Percentiles rank a stretch among this genome's conserved stretches.
phyloP scores from a whole-genome alignment of 78 protist genomes.

The Mantamonas sphyraenae region DNA sequence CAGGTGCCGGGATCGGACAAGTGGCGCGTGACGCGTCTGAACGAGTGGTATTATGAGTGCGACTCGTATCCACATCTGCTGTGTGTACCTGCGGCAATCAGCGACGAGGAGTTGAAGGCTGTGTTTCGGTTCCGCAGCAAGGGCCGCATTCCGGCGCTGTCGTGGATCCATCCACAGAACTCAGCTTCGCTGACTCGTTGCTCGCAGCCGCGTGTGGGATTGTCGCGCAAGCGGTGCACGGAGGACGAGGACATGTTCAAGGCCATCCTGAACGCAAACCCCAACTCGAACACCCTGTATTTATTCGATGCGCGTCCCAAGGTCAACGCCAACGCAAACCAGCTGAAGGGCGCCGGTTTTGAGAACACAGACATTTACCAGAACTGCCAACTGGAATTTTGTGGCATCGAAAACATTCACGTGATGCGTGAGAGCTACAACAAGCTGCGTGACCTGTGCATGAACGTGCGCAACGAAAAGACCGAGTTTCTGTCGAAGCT shows the following conservation, averaged over 20 bases:
- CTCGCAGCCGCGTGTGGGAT: conserved; percentile 11
- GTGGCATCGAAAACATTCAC: too few species aligned
- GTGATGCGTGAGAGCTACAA: too few species aligned
- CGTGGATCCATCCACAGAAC: conserved; percentile 12
- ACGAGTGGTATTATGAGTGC: not conserved
- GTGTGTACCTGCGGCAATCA: not conserved
- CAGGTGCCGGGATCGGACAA: too few species aligned
- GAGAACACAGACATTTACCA: too few species aligned
- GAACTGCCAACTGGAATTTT: too few species aligned
- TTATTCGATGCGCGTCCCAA: conserved; percentile 9
- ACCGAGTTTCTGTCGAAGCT: too few species aligned
- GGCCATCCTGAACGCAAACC: conserved; percentile 2
- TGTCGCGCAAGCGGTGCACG: not conserved
- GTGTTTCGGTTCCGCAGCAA: too few species aligned
- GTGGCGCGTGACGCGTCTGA: not conserved
- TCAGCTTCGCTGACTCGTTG: conserved; percentile 5
- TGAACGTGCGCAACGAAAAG: too few species aligned
- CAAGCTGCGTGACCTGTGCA: too few species aligned
- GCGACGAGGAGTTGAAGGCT: too few species aligned
- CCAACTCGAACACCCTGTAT: not conserved
- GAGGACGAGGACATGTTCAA: conserved; percentile 4
- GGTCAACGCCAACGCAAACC: conserved; percentile 6
- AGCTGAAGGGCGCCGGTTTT: conserved; percentile 7
- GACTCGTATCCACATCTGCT: conserved; percentile 1
- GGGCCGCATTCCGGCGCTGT: conserved; percentile 10